Conservation (phyloP, 768 basidiomycete genomes). For the Cystofilobasidium ferigula region DNA sequence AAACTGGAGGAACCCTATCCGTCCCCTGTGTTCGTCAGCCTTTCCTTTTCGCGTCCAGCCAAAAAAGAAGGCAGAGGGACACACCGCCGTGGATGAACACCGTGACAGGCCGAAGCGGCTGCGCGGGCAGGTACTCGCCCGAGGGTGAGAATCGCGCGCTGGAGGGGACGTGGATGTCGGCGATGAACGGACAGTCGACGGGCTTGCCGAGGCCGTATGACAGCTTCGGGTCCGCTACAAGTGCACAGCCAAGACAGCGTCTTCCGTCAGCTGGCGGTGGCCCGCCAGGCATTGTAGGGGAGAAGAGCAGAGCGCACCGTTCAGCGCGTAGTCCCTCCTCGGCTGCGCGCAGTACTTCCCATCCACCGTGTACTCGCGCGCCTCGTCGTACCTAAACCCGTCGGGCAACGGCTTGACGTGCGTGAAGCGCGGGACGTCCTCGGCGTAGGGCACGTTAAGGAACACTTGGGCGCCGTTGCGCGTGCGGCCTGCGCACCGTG, state of each 20-base stretch:
- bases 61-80: background rate
- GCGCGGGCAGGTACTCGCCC: slow-evolving; percentile 30
- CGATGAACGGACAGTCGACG: slow-evolving; percentile 61
- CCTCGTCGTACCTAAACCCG: slow-evolving; percentile 15
- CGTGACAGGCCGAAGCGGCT: slow-evolving; percentile 49
- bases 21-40: too few relatives aligned
- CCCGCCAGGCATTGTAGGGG: background rate
- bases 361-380: slow-evolving; percentile 9
- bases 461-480: slow-evolving; percentile 31
- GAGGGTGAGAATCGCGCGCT: slow-evolving; percentile 14
- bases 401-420: slow-evolving; percentile 9
- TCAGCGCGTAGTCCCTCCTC: background rate
- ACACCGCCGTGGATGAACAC: slow-evolving; percentile 58
- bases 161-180: slow-evolving; percentile 45
- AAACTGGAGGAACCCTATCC: slow-evolving; percentile 29
- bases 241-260: too few relatives aligned
- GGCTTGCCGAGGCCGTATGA: slow-evolving; percentile 50
- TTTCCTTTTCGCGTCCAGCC: too few relatives aligned
- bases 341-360: slow-evolving; percentile 16
- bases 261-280: background rate
- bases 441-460: slow-evolving; percentile 26
- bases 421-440: slow-evolving; percentile 20
- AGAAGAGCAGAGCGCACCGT: background rate
- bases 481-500: slow-evolving; percentile 8
- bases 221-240: slow-evolving; percentile 8